Conservation (phyloP, 495 filamentous ascomycete species). For the Amphirosellinia nigrospora region DNA sequence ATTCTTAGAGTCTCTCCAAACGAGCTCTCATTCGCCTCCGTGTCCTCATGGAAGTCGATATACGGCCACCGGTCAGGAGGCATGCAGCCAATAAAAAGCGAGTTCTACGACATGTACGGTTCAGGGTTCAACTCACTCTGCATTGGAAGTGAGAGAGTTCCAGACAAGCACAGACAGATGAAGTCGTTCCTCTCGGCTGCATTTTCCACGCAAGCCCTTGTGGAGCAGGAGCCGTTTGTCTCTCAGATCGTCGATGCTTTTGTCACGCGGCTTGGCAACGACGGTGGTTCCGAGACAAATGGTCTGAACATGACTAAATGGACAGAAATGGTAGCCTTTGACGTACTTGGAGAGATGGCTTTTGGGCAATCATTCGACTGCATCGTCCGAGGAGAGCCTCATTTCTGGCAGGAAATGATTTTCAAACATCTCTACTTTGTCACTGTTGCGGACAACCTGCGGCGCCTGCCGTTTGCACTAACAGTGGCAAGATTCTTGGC, state of each 20-base stretch:
- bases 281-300: not conserved
- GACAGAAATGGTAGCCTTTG: slow-evolving; percentile 38
- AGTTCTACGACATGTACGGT: slow-evolving; percentile 35
- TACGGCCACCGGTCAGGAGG: slow-evolving; percentile 39
- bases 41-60: slow-evolving; percentile 51
- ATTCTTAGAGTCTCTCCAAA: slow-evolving; percentile 55
- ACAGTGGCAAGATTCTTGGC: not conserved
- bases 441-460: slow-evolving; percentile 27
- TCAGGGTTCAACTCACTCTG: slow-evolving; percentile 33
- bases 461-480: not conserved
- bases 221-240: not conserved
- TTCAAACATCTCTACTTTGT: not conserved
- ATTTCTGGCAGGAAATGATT: not conserved
- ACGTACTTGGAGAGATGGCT: slow-evolving; percentile 43
- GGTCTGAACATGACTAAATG: slow-evolving; percentile 29
- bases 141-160: slow-evolving; percentile 36
- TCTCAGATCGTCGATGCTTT: not conserved
- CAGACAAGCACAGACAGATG: slow-evolving; percentile 19
- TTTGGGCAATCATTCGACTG: no score
- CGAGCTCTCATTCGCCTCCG: slow-evolving; percentile 48
- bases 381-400: no score
- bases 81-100: slow-evolving; percentile 35
- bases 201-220: not conserved
- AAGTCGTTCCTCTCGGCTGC: not conserved
- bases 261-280: not conserved